Base-by-base conservation (phyloP, 2,329 filamentous ascomycete species). In the Aspergillus quadricinctus region DNA sequence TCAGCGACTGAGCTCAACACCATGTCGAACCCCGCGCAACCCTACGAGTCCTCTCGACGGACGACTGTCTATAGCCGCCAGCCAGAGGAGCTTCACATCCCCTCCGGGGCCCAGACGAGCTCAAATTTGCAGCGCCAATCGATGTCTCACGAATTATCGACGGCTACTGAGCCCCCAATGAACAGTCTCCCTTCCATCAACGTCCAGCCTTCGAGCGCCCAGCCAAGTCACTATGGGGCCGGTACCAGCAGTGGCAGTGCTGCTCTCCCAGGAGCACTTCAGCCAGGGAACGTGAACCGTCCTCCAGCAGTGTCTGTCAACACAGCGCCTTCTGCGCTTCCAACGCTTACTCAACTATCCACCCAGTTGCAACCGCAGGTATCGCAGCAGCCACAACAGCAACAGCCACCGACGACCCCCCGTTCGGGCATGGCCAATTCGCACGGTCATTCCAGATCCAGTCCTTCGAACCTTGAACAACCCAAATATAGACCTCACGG, bases 401-500 rank as follows among this genome's bases (percentile, higher is more conserved):
- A 72, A 53, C 73, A 75, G 56, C 76, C 75, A 54, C 69, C 76
- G 41, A 71, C 75, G 53, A 81, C 85, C 27, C 84, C 88, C 46
- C 83, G 88, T 23, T 82, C 86, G 54, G 83, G 82, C 46, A 78
- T 89, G 67, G 84, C 77, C 72, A 78, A 83, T 71, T 82, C 88
- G 17, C 90, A 93, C 71, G 83, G 81, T 69, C 93, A 96, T 75
- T 92, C 92, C 49, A 84, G 90, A 66, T 94, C 91, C 56, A 96
- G 91, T 73, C 91, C 92, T 51, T 85, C 87, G 48, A 82, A 80
- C 43, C 70, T 82, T 66, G 79, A 86, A 57, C 76, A 77, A 56
- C 81, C 83, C 61, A 83, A 83, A 69, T 86, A 87, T 72, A 82
- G 84, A 61, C 81, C 83, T 51, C 85, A 84, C 67, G 80, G 79